Evolutionary conservation across 176 grass and related monocot species (phyloP).

Genomic region (Avena sativa): DNA sequence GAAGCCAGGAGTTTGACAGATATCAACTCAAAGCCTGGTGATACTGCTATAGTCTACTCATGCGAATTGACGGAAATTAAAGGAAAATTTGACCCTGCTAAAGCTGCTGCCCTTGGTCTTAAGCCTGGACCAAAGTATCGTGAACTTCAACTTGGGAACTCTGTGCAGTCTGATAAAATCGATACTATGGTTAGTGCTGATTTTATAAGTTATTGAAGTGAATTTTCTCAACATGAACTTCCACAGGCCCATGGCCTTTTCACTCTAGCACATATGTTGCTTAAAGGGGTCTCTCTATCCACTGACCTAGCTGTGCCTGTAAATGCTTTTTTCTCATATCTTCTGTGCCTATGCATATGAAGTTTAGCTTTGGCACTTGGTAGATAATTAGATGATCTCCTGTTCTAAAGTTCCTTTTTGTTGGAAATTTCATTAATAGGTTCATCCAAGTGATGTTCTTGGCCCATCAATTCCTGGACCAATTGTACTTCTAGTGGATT

Average conservation of each 20-base stretch:
- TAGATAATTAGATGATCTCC: slow-evolving; percentile 17
- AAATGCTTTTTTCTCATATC: background rate
- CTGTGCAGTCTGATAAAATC: slow-evolving; percentile 74
- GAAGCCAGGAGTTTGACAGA: slow-evolving; percentile 47
- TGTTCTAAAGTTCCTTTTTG: slow-evolving; percentile 30
- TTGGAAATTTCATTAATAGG: slow-evolving; percentile 59
- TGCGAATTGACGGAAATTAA: slow-evolving; percentile 94
- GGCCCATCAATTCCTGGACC: slow-evolving; percentile 75
- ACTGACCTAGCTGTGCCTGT: background rate
- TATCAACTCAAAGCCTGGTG: slow-evolving; percentile 68
- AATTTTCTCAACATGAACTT: background rate
- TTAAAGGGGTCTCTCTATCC: slow-evolving; percentile 1
- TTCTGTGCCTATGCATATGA: slow-evolving; percentile 17
- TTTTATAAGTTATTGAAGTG: background rate
- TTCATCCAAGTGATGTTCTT: slow-evolving; percentile 92
- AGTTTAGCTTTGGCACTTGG: slow-evolving; percentile 10
- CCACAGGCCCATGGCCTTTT: background rate
- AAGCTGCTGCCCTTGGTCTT: slow-evolving; percentile 76
- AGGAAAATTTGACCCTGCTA: slow-evolving; percentile 93
- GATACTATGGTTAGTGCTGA: slow-evolving; percentile 65
- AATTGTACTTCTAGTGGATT: slow-evolving; percentile 82
- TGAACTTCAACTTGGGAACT: slow-evolving; percentile 91
- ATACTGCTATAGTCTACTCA: slow-evolving; percentile 86
- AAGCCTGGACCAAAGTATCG: slow-evolving; percentile 84
- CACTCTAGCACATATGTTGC: background rate